These are phyloP conservation scores for Trichophyton verrucosum DNA, from an alignment of 2,329 filamentous ascomycete genomes.

Conservation along the genomic window DNA sequence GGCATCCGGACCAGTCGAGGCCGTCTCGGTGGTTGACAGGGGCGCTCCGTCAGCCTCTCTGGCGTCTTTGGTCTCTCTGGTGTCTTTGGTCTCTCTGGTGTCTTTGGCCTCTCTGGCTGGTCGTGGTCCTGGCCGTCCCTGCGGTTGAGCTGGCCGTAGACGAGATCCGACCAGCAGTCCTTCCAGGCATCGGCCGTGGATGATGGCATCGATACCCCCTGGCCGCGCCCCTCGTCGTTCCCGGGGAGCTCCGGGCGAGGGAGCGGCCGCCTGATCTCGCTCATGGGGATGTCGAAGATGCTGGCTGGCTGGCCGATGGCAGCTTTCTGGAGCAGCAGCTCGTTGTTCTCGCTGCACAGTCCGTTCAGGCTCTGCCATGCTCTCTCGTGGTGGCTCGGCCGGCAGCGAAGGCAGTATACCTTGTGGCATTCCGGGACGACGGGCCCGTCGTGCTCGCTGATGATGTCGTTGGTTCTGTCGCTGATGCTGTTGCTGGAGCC, in stretches of 20 bases:
- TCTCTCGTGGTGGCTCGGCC: background rate
- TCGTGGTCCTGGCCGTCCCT: too few species aligned
- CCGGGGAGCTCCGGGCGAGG: background rate
- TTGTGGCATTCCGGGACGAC: conserved; percentile 2
- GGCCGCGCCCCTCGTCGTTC: background rate
- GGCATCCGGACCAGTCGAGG: too few species aligned
- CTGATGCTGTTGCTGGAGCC: background rate
- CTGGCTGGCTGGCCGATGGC: background rate
- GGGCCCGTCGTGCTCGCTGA: background rate
- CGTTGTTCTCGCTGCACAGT: background rate
- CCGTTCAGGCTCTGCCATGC: conserved; percentile 4
- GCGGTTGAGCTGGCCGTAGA: too few species aligned
- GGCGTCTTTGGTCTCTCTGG: too few species aligned
- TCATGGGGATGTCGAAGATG: conserved; percentile 4
- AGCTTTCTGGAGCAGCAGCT: background rate
- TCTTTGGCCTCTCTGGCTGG: too few species aligned
- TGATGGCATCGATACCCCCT: too few species aligned
- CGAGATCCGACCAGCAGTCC: too few species aligned
- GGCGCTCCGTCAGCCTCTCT: too few species aligned
- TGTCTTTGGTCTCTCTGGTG: too few species aligned
- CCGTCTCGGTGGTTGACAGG: too few species aligned
- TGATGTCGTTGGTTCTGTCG: background rate
- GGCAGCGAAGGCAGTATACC: background rate
- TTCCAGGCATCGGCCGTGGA: too few species aligned
- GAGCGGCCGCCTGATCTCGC: background rate